A percentile compares a stretch with the other conserved stretches of the same genome.
Evolutionary conservation across 371 early-diverging fungal species (phyloP).

Genomic region (Cokeromyces recurvatus): DNA sequence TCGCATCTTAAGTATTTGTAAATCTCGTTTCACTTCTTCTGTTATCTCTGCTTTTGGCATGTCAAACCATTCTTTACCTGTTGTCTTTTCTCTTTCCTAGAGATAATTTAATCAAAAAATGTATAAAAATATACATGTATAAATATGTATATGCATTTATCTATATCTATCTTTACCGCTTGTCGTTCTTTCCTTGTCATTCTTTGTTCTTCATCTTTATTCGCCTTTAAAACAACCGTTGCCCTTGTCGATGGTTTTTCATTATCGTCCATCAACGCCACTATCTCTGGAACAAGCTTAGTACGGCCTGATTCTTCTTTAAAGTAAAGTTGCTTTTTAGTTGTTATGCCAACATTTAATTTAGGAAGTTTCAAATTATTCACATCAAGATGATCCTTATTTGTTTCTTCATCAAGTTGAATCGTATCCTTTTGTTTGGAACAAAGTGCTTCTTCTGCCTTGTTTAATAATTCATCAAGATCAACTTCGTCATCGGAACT

Average conservation of each 20-base stretch:
- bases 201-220: slow-evolving; percentile 16
- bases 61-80: slow-evolving; percentile 89
- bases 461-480: slow-evolving; percentile 41
- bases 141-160: no score
- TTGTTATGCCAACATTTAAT: slow-evolving; percentile 31
- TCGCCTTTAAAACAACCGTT: slow-evolving; percentile 14
- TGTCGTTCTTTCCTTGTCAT: slow-evolving; percentile 31
- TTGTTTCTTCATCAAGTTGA: slow-evolving; percentile 7
- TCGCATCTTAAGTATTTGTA: slow-evolving; percentile 82
- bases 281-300: slow-evolving; percentile 14
- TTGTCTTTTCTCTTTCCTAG: slow-evolving; percentile 58
- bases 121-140: no score
- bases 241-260: slow-evolving; percentile 15
- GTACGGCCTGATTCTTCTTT: slow-evolving; percentile 11
- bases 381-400: background rate
- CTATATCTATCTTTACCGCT: no score
- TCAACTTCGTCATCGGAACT: slow-evolving; percentile 25
- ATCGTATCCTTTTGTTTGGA: slow-evolving; percentile 20
- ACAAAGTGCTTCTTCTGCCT: slow-evolving; percentile 42
- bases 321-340: slow-evolving; percentile 29
- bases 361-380: slow-evolving; percentile 28
- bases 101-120: background rate
- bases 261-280: slow-evolving; percentile 13
- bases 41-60: slow-evolving; percentile 87
- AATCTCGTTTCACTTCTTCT: slow-evolving; percentile 81